Evolutionary conservation across 192 early-diverging fungal species (phyloP).

Genomic region (Entrophospora sp.): DNA sequence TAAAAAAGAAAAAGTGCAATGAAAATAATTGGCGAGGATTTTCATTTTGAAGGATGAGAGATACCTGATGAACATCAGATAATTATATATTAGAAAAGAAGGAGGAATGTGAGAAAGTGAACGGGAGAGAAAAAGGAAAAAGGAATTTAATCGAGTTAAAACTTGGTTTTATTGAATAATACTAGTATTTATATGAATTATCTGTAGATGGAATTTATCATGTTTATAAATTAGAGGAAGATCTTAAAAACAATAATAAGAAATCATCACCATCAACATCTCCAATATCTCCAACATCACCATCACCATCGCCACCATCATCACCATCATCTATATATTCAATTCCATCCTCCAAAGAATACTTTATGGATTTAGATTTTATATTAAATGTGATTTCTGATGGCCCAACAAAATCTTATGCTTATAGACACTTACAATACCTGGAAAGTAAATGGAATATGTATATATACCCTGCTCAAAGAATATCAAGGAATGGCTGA

Average conservation of each 20-base stretch:
- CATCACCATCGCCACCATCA: too few relatives aligned
- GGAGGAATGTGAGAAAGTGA: too few relatives aligned
- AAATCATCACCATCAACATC: too few relatives aligned
- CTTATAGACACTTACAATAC: constrained; percentile 79
- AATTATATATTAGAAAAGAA: too few relatives aligned
- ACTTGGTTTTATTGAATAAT: background rate
- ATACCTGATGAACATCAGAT: constrained; percentile 28
- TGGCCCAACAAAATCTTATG: constrained; percentile 89
- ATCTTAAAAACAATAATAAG: too few relatives aligned
- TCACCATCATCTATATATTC: too few relatives aligned
- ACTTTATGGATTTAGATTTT: constrained; percentile 77
- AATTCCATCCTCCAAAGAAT: constrained; percentile 73
- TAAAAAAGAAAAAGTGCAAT: constrained; percentile 24
- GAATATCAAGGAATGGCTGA: constrained; percentile 93
- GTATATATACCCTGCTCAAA: constrained; percentile 81
- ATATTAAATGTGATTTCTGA: constrained; percentile 69
- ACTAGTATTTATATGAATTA: constrained; percentile 38
- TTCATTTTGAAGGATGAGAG: constrained; percentile 23
- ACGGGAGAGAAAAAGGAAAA: too few relatives aligned
- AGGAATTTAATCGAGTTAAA: too few relatives aligned
- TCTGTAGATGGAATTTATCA: constrained; percentile 54
- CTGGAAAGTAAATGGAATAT: constrained; percentile 90
- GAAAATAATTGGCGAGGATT: constrained; percentile 33
- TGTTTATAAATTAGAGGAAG: constrained; percentile 30
- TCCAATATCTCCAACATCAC: too few relatives aligned